Evolutionary conservation across 1,284 basidiomycete species (phyloP), one percentile per base, ranked within the genome.

Genomic region (Moniliophthora roreri): DNA sequence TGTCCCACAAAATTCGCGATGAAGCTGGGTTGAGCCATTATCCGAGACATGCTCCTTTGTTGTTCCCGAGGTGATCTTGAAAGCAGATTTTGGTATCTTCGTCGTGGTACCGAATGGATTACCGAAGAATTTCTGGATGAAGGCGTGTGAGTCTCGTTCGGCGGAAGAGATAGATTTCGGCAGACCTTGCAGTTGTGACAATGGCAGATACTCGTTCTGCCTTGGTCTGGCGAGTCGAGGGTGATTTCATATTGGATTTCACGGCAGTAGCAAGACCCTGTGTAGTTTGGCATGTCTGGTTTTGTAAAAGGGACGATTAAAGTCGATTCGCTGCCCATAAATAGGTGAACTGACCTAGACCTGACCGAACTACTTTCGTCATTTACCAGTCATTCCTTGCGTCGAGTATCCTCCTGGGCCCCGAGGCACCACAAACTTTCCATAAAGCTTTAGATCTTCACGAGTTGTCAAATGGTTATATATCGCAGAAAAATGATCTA

Each of bases 121-220:
- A 9, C 48, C 48, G 23, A 50, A 50, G 20, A 50, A 50, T 50
- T 21, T 50, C 48, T 50, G 36, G 3, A 20, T 16, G 18, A 11
- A 9, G 11, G 5, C 40, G 2, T 11, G 10, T 23, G n/a, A 39
- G 38, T 58, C 38, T 62, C 58, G 35, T 52, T 48, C 38, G 59
- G n/a, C 9, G 39, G 15, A 44, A 0, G 16, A 38, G 36, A n/a
- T 3, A 15, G 26, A 40, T 9, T 21, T 13, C 2, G 20, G 21
- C 60, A 5, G 36, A 62, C 60, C 54, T 52, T 52, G 52, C 60
- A 62, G 46, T 60, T 60, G 38, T 54, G 50, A 45, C 60, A 62
- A 52, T 62, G 56, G 20, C 60, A 62, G 18, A 62, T 51, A 0
- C 56, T 59, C 4, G 60, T 62, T n/a, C 61, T 47, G 7, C 54